Evolutionary conservation across 1,284 basidiomycete species (phyloP), one percentile per base, ranked within the genome.

Genomic region (Ceratobasidium sp.): DNA sequence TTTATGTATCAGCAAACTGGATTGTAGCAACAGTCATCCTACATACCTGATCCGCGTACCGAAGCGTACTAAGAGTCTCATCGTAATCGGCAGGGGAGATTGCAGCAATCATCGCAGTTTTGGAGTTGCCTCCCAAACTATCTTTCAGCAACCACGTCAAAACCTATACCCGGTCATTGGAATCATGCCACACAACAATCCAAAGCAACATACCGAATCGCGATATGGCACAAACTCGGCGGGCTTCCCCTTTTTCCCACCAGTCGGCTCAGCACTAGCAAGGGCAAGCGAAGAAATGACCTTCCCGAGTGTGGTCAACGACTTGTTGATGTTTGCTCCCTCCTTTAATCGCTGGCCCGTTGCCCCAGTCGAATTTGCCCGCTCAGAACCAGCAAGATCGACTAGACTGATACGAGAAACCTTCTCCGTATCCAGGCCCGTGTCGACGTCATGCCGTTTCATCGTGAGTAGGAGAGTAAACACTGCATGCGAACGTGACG

Each of bases 121-220:
- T 96, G 25, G 94, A 96, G 84, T 97, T 97, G 5, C 95, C 95
- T 25, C 98, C 97, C 76, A 99, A 86, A 83, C 95, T 97, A 85
- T 99, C 97, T 85, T 99, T 99, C 79, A 99, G 85, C 46, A 99
- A 87, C 97, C 98, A 99, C 34, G 98, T 99, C 78, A 99, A 87
- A 78, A 96, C 93, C 93, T 94, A 80, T 46, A 71, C 62, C 5
- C n/a, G 34, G 5, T 15, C 78, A 44, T 71, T 11, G 75, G 52
- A 74, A 29, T 15, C 13, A 52, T n/a, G 59, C 76, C 76, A 34
- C 43, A 46, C 29, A 15, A 29, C 19, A 37, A 43, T 32, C 44
- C 29, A 5, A 8, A 7, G n/a, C 40, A 61, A 65, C 51, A 81
- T 82, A 95, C 93, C 54, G 96, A 97, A 84, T 98, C 96, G 81